A percentile compares a stretch with the other conserved stretches of the same genome.
phyloP scores from a whole-genome alignment of 2,329 filamentous ascomycete genomes.

The Pyrenophora graminea region DNA sequence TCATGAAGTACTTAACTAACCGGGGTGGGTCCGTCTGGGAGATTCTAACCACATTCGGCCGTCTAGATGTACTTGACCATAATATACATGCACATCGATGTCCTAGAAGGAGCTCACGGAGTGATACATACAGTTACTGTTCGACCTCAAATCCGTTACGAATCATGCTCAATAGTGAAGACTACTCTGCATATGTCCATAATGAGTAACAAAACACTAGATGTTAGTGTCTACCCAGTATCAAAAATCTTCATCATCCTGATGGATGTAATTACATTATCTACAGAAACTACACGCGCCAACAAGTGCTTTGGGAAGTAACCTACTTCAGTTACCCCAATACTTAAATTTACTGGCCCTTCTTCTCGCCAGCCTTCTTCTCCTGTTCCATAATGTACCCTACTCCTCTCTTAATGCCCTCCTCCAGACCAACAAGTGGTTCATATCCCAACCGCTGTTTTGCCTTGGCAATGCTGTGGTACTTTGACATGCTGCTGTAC shows the following conservation, averaged over 20 bases:
- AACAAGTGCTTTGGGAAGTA: background rate
- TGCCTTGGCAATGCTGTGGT: conserved; percentile 78
- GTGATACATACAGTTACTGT: too few species aligned
- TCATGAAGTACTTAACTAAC: conserved; percentile 9
- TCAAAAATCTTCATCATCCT: too few species aligned
- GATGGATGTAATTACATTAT: background rate
- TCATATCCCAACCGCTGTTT: conserved; percentile 70
- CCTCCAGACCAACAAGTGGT: conserved; percentile 68
- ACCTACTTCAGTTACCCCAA: background rate
- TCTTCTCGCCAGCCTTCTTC: conserved; percentile 40
- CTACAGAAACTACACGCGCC: background rate
- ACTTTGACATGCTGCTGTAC: conserved; percentile 75
- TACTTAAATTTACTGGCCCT: conserved; percentile 31
- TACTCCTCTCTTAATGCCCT: conserved; percentile 60
- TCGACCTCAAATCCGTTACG: too few species aligned
- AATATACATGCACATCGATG: too few species aligned
- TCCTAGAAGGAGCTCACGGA: too few species aligned
- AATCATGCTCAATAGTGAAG: too few species aligned
- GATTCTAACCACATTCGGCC: conserved; percentile 11
- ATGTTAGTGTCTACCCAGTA: too few species aligned
- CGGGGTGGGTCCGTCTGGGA: conserved; percentile 13
- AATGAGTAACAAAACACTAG: too few species aligned
- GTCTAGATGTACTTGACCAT: background rate
- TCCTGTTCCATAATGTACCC: conserved; percentile 46
- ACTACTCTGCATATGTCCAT: too few species aligned